Percentiles rank a stretch among this genome's conserved stretches.
These are phyloP conservation scores for Rubus parviflorus DNA, from an alignment of 306 rosid genomes.

Conservation along the genomic window DNA sequence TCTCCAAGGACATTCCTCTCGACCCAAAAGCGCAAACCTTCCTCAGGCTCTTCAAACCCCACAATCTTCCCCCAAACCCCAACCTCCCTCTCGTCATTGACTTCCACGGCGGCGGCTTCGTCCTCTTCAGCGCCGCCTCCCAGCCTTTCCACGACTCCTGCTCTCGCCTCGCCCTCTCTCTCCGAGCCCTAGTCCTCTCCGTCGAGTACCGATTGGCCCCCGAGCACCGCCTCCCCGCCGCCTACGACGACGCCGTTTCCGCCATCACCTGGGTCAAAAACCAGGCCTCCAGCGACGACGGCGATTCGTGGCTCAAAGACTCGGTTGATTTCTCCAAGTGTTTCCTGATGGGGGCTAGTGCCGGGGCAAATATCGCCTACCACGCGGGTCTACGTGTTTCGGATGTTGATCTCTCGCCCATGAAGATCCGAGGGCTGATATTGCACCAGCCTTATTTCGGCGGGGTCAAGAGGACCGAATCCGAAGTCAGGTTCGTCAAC, in stretches of 20 bases:
- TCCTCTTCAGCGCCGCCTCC: slow-evolving; percentile 53
- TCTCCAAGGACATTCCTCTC: slow-evolving; percentile 58
- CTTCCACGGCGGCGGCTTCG: slow-evolving; percentile 89
- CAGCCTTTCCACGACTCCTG: slow-evolving; percentile 51
- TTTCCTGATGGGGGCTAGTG: slow-evolving; percentile 61
- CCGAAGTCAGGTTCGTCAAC: slow-evolving; percentile 40
- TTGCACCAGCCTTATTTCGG: slow-evolving; percentile 51
- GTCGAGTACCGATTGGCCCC: slow-evolving; percentile 79
- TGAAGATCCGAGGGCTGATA: slow-evolving; percentile 50
- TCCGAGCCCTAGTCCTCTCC: slow-evolving; percentile 47
- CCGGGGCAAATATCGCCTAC: slow-evolving; percentile 66
- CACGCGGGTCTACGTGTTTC: slow-evolving; percentile 51
- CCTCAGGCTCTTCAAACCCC: slow-evolving; percentile 63
- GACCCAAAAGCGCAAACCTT: slow-evolving; percentile 47
- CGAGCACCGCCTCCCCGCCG: slow-evolving; percentile 86
- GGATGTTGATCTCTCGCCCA: slow-evolving; percentile 39
- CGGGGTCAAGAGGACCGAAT: slow-evolving; percentile 49
- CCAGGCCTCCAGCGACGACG: slow-evolving; percentile 30
- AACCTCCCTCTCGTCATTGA: slow-evolving; percentile 48
- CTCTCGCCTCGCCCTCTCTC: slow-evolving; percentile 20
- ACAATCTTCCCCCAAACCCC: slow-evolving; percentile 32
- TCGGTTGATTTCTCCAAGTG: slow-evolving; percentile 47
- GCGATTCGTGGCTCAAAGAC: slow-evolving; percentile 56
- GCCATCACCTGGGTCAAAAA: slow-evolving; percentile 46
- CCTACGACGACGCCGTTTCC: slow-evolving; percentile 67